Base-by-base conservation (phyloP, 176 grass and related monocot species). In the Phragmites australis region DNA sequence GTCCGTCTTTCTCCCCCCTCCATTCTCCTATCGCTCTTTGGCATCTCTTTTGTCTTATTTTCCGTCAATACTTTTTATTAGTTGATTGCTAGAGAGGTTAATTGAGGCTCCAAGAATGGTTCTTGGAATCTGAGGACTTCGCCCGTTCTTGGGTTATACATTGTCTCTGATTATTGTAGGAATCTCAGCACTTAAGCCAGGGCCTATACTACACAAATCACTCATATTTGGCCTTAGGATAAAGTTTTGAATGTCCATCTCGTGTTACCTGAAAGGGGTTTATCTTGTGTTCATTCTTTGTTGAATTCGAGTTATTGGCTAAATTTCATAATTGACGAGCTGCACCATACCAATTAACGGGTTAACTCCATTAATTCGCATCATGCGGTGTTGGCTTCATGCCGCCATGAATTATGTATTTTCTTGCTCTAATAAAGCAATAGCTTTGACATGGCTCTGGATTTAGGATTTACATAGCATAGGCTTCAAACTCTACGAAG, bases 1-100 rank as follows among this genome's bases (percentile, higher is more conserved):
- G 95, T 98, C 1, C 15, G 39, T 61, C 26, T 27, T 21, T n/a
- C 29, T 0, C 21, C 17, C 6, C 19, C 44, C 26, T 57, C 16
- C 59, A n/a, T n/a, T n/a, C n/a, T n/a, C n/a, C n/a, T n/a, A n/a
- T n/a, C n/a, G n/a, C n/a, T n/a, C n/a, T n/a, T n/a, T n/a, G n/a
- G n/a, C n/a, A n/a, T n/a, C n/a, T n/a, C n/a, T n/a, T n/a, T n/a
- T n/a, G n/a, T n/a, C n/a, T n/a, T n/a, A n/a, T n/a, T n/a, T n/a
- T n/a, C n/a, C n/a, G n/a, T n/a, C n/a, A n/a, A n/a, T n/a, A n/a
- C n/a, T n/a, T n/a, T n/a, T n/a, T n/a, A n/a, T n/a, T n/a, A n/a
- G n/a, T n/a, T n/a, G n/a, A n/a, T n/a, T n/a, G n/a, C n/a, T n/a
- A n/a, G n/a, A n/a, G n/a, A n/a, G n/a, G n/a, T n/a, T n/a, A n/a